A percentile compares a stretch with the other conserved stretches of the same genome.
Conservation (phyloP, 169 alveolate species). For the Plasmodium fragile region DNA sequence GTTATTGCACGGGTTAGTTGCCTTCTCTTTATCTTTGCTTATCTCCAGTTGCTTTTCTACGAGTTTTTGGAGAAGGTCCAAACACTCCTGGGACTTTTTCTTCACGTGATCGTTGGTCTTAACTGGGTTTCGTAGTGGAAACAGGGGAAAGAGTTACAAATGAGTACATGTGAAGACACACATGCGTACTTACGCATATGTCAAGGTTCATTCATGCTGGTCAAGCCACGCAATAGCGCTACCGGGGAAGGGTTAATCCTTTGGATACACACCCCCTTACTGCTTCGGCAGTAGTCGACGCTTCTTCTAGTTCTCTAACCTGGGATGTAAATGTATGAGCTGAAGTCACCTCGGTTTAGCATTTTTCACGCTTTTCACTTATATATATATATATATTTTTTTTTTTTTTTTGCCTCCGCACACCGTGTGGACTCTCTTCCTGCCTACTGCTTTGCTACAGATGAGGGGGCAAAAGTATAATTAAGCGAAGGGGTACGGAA, state of each 20-base stretch:
- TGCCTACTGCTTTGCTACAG: background rate
- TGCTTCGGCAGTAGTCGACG: background rate
- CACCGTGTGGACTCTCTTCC: background rate
- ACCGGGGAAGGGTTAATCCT: background rate
- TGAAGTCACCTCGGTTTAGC: background rate
- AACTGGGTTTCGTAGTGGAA: constrained; percentile 12
- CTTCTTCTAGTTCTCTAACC: background rate
- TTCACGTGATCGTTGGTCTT: constrained; percentile 4
- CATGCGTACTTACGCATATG: background rate
- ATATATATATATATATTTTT: background rate
- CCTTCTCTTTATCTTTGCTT: background rate
- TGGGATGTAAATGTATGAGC: constrained; percentile 9
- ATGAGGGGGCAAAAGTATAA: background rate
- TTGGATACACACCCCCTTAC: background rate
- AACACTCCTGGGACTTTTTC: constrained; percentile 23
- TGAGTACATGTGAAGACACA: background rate
- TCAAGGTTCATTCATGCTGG: background rate
- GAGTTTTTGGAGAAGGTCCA: constrained; percentile 14
- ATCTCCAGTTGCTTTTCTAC: constrained; percentile 12
- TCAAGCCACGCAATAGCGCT: background rate
- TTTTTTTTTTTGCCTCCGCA: background rate
- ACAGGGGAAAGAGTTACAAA: background rate
- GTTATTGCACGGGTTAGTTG: background rate
- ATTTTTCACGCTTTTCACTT: background rate
- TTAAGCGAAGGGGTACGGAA: background rate